phyloP scores from a whole-genome alignment of 2,329 filamentous ascomycete species.

The Emmonsia crescens region DNA sequence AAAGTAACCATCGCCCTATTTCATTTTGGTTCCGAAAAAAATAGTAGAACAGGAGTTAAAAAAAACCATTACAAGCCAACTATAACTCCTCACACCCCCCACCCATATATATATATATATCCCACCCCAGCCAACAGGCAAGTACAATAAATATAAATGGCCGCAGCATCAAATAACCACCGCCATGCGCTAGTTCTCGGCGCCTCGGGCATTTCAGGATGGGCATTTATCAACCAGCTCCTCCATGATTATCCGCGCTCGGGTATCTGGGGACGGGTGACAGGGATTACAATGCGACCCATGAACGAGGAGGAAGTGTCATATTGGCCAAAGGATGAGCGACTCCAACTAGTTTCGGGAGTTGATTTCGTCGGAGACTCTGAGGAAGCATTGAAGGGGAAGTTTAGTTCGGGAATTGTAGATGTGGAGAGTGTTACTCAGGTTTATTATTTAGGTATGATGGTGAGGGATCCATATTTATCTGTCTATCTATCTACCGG shows the following conservation, averaged over 20 bases:
- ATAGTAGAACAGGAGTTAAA: too few relatives aligned
- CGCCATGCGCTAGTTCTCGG: conserved; percentile 32
- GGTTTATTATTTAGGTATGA: conserved; percentile 14
- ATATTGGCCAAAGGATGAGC: conserved; percentile 27
- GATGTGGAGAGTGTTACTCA: conserved; percentile 15
- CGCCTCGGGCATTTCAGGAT: conserved; percentile 34
- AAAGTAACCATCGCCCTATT: too few relatives aligned
- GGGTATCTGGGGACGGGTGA: conserved; percentile 27
- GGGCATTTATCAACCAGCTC: conserved; percentile 34
- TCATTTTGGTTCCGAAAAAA: too few relatives aligned
- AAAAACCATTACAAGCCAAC: too few relatives aligned
- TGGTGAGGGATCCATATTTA: conserved; percentile 2
- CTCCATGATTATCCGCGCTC: conserved; percentile 27
- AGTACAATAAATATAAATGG: too few relatives aligned
- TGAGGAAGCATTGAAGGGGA: conserved; percentile 11
- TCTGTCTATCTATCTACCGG: background rate
- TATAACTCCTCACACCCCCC: too few relatives aligned
- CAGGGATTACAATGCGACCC: conserved; percentile 33
- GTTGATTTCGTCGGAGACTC: conserved; percentile 25
- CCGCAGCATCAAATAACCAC: background rate
- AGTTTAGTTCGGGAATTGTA: conserved; percentile 7
- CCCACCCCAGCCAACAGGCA: too few relatives aligned
- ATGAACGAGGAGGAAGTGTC: conserved; percentile 22
- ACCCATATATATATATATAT: too few relatives aligned
- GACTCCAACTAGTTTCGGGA: conserved; percentile 32